Evolutionary conservation across 108 stramenopile genomes (phyloP).

Genomic region (Chaetoceros tenuissimus): DNA sequence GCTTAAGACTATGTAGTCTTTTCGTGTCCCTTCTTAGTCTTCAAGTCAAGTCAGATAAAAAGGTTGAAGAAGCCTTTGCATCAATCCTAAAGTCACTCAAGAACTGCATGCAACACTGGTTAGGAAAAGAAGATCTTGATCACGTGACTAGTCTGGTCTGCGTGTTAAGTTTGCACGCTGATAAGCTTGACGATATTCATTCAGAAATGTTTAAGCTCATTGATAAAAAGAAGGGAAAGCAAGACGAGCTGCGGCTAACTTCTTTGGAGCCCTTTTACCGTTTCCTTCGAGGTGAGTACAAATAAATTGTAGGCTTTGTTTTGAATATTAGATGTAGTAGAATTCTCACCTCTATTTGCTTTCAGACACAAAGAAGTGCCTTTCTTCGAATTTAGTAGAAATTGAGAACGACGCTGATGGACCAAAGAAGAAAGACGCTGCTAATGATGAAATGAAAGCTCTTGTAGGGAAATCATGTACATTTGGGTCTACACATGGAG

Average conservation of each 20-base stretch:
- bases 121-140: slow-evolving; percentile 1
- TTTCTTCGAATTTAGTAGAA: no score
- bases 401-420: no score
- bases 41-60: neutral
- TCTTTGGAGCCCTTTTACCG: slow-evolving; percentile 2
- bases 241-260: neutral
- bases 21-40: neutral
- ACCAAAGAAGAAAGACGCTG: no score
- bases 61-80: neutral
- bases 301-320: no score
- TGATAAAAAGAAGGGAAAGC: slow-evolving; percentile 3
- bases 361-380: no score
- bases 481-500: slow-evolving; percentile 49
- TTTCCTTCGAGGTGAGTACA: slow-evolving; percentile 14
- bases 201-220: slow-evolving; percentile 7
- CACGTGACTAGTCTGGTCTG: slow-evolving; percentile 16
- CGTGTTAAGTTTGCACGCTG: slow-evolving; percentile 23
- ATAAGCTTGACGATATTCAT: slow-evolving; percentile 14
- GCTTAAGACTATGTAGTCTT: neutral
- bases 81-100: slow-evolving; percentile 12
- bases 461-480: slow-evolving; percentile 61
- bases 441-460: no score
- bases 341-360: no score
- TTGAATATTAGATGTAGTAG: no score
- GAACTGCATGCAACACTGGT: slow-evolving; percentile 16